Base-by-base conservation (phyloP, 2,329 filamentous ascomycete genomes). In the Aspergillus flavus region DNA sequence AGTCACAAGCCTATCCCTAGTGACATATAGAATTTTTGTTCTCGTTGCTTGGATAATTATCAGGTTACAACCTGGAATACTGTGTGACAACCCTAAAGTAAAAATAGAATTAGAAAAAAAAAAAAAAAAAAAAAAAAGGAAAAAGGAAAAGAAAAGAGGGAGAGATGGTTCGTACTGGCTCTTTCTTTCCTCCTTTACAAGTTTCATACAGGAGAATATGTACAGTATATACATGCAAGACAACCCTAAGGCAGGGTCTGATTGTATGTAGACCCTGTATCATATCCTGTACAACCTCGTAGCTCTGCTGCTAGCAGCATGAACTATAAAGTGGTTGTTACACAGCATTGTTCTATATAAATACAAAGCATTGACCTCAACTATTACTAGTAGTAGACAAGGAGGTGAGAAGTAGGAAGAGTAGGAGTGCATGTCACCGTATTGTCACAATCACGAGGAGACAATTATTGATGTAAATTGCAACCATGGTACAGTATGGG, bases 301-400 rank as follows among this genome's bases (percentile, higher is more conserved):
- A 53, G 21, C 23, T 14, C 41, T 55, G n/a, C 16, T 21, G 48
- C 48, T 43, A 57, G 52, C 36, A 50, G 32, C 41, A 26, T 43
- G 45, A 48, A 63, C 61, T 66, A 67, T 64, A 45, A 45, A 60
- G 57, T 64, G 59, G 61, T 60, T 64, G 60, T 63, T 61, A 61
- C 64, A 66, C 64, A 53, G 41, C 64, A 61, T 62, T 57, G 34
- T 45, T 62, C 60, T 39, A 39, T 58, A 58, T 36, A 28, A 30
- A 9, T n/a, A 41, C 16, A 54, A 10, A n/a, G 28, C 26, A 32
- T 54, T 21, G 23, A 32, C 55, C 32, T 58, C 32, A 48, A 50
- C 39, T 56, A 36, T 9, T 28, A 45, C 39, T 56, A 36, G 16
- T 28, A 43, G 36, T 26, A 57, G 30, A 26, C 48, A 41, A 21